Conservation (phyloP, 73 alveolate species). For the Symbiodinium natans region DNA sequence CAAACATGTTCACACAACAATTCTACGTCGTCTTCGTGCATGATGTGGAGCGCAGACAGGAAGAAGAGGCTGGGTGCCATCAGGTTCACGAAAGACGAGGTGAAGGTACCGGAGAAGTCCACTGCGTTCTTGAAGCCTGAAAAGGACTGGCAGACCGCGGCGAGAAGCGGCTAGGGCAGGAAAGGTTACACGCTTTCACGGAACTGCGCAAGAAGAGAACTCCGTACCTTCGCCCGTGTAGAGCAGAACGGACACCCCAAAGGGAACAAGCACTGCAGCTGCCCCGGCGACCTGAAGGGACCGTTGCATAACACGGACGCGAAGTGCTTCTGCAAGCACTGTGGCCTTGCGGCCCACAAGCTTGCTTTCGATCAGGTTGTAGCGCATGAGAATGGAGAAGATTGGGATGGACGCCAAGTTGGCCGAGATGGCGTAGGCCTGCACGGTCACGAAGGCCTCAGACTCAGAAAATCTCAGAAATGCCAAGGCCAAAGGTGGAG, state of each 20-base stretch:
- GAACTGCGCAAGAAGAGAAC: too few relatives aligned
- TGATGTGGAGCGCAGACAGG: constrained; percentile 40
- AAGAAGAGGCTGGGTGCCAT: constrained; percentile 87
- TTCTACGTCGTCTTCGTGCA: not conserved
- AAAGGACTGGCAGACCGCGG: not conserved
- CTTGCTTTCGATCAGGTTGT: constrained; percentile 59
- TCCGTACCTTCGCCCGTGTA: constrained; percentile 68
- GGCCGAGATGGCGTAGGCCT: constrained; percentile 84
- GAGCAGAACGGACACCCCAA: constrained; percentile 60
- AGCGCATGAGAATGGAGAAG: constrained; percentile 82
- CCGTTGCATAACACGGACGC: not conserved
- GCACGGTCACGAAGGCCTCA: constrained; percentile 67
- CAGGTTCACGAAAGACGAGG: constrained; percentile 77
- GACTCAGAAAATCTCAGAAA: not conserved
- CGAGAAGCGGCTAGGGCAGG: not conserved
- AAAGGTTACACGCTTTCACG: too few relatives aligned
- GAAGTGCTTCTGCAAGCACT: not conserved
- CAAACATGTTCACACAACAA: too few relatives aligned
- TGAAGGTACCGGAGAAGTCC: constrained; percentile 80
- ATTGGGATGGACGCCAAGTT: constrained; percentile 86
- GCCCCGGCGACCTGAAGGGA: constrained; percentile 67
- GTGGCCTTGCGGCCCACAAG: not conserved
- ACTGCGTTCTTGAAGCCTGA: constrained; percentile 61
- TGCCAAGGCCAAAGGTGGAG: too few relatives aligned
- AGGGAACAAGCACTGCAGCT: constrained; percentile 66